Evolutionary conservation across 2,329 filamentous ascomycete species (phyloP), one percentile per base, ranked within the genome.

Genomic region (Diaporthe amygdali): DNA sequence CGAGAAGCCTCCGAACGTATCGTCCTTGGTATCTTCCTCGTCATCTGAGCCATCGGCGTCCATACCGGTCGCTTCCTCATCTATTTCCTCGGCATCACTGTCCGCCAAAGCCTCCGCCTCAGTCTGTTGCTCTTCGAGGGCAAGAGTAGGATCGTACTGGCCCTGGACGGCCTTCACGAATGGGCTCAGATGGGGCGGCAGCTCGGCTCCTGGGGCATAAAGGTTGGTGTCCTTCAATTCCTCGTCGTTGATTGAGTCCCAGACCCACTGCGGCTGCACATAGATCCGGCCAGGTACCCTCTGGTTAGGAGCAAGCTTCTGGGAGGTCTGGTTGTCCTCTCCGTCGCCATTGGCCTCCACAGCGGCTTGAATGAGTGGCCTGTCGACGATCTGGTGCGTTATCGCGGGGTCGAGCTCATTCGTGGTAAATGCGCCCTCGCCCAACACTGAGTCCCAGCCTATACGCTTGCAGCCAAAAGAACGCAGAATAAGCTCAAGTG

Each of bases 241-340:
- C 74, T 94, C 94, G 55, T 96, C 94, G 80, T 99, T 99, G 80
- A 97, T 85, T 77, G 94, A 96, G 79, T 99, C 96, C 96, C 96
- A 99, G 5, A 99, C 91, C 96, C 97, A 99, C 81, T 99, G 96
- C 25, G 96, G 96, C 84, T 99, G 96, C 69, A 99, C 85, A 77
- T 99, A 99, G 74, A 91, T 94, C 75, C 96, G 89, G 44, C 96
- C 96, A n/a, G 96, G 95, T 73, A 98, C 92, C 73, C 95, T 91
- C 74, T 90, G 90, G 77, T 94, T 93, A 71, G 82, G 82, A 32
- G 80, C 85, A 69, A 91, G 83, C 80, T 87, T 89, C 80, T 87
- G 89, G 59, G 84, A 84, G 73, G 85, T 93, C 83, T 89, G 90
- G 81, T 88, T 91, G 76, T 92, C 90, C 74, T 89, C 87, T 34